Evolutionary conservation across 2,329 filamentous ascomycete species (phyloP).

Genomic region (Epicoccum nigrum): DNA sequence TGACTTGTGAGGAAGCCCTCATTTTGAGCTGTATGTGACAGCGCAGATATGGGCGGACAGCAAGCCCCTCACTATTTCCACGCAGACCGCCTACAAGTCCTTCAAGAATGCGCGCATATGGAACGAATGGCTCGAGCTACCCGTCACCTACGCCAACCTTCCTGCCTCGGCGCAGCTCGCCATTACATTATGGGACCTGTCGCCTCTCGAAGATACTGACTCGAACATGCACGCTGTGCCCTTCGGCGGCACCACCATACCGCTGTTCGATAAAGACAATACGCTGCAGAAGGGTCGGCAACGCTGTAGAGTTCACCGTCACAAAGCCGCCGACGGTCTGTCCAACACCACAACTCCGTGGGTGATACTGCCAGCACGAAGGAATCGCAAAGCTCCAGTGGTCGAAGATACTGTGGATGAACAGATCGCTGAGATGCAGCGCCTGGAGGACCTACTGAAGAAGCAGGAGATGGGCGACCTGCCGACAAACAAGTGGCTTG

Average conservation of each 20-base stretch:
- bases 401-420: constrained; percentile 59
- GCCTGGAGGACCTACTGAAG: constrained; percentile 89
- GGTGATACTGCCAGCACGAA: constrained; percentile 61
- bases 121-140: constrained; percentile 95
- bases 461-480: constrained; percentile 99
- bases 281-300: constrained; percentile 90
- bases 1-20: constrained; percentile 58
- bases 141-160: constrained; percentile 81
- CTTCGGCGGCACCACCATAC: constrained; percentile 91
- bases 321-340: constrained; percentile 83
- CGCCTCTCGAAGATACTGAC: constrained; percentile 73
- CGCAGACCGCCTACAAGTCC: constrained; percentile 90
- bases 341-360: constrained; percentile 81
- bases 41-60: constrained; percentile 95
- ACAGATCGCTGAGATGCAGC: constrained; percentile 83
- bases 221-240: constrained; percentile 80
- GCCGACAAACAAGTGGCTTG: constrained; percentile 89
- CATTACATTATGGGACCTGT: constrained; percentile 94
- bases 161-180: constrained; percentile 83
- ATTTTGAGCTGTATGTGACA: constrained; percentile 91
- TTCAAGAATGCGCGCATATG: constrained; percentile 79
- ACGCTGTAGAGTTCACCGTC: constrained; percentile 84
- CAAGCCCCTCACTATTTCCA: constrained; percentile 88
- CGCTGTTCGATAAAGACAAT: constrained; percentile 90
- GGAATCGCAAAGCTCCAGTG: constrained; percentile 56